Conservation (phyloP, 495 filamentous ascomycete genomes). For the Trichoderma parareesei region DNA sequence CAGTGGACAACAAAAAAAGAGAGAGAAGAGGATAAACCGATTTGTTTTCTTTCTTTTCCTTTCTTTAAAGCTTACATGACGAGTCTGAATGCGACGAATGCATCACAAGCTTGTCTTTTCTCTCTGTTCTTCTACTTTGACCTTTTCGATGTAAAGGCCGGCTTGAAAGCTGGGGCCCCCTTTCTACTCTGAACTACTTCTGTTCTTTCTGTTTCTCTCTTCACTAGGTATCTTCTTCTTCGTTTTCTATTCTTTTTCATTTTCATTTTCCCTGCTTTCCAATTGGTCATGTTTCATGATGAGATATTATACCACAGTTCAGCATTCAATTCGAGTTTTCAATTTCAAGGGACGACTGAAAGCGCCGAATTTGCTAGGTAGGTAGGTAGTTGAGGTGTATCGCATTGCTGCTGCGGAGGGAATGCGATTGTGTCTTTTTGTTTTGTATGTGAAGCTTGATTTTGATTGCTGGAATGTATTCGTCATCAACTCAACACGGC, state of each 20-base stretch:
- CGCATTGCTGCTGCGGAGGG: no score
- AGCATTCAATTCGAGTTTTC: background rate
- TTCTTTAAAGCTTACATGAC: background rate
- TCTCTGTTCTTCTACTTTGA: background rate
- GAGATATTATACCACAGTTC: background rate
- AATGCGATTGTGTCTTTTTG: background rate
- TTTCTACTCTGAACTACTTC: no score
- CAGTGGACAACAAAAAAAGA: background rate
- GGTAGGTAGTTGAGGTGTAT: no score
- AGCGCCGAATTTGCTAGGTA: background rate
- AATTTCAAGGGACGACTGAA: background rate
- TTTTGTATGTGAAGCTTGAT: background rate
- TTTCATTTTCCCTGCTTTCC: background rate
- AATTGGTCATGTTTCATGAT: slow-evolving; percentile 1
- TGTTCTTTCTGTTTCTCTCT: background rate
- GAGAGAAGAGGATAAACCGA: background rate
- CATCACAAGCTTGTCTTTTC: background rate
- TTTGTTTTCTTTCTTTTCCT: background rate
- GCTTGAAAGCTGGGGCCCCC: no score
- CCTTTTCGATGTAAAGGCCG: no score
- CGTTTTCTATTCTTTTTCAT: background rate
- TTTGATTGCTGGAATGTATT: no score
- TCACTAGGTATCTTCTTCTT: background rate
- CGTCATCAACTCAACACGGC: no score
- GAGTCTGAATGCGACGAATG: background rate